Evolutionary conservation across 345 rosid genomes (phyloP).

Genomic region (Citrus medica): DNA sequence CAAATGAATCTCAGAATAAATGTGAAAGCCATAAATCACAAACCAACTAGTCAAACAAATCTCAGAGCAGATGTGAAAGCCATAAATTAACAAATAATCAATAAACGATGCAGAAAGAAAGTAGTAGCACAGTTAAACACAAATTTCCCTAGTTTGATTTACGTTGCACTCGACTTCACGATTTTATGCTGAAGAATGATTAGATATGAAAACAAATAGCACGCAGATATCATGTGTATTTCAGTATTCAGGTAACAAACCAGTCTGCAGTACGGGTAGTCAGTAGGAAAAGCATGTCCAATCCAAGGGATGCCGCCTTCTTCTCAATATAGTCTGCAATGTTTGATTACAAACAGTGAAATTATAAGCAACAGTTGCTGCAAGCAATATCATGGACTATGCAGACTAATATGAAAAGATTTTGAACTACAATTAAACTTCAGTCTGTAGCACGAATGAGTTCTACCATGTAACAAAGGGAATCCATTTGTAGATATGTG

Average conservation of each 20-base stretch:
- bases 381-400: neutral
- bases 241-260: slow-evolving; percentile 33
- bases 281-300: slow-evolving; percentile 71
- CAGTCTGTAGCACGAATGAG: neutral
- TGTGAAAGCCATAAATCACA: neutral
- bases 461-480: neutral
- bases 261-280: slow-evolving; percentile 95
- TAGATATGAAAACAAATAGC: neutral
- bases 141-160: neutral
- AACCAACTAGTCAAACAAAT: neutral
- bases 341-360: slow-evolving; percentile 7
- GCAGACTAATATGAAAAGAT: neutral
- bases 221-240: neutral
- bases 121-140: neutral
- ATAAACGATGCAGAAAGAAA: neutral
- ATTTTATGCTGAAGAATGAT: neutral
- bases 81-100: neutral
- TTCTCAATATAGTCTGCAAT: slow-evolving; percentile 83
- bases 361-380: neutral
- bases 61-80: neutral
- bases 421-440: neutral
- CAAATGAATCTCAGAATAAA: neutral
- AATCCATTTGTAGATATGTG: neutral
- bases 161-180: neutral
- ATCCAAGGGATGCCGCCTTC: slow-evolving; percentile 69